Base-by-base conservation (phyloP, 2,329 filamentous ascomycete species). In the Fusarium buharicum region DNA sequence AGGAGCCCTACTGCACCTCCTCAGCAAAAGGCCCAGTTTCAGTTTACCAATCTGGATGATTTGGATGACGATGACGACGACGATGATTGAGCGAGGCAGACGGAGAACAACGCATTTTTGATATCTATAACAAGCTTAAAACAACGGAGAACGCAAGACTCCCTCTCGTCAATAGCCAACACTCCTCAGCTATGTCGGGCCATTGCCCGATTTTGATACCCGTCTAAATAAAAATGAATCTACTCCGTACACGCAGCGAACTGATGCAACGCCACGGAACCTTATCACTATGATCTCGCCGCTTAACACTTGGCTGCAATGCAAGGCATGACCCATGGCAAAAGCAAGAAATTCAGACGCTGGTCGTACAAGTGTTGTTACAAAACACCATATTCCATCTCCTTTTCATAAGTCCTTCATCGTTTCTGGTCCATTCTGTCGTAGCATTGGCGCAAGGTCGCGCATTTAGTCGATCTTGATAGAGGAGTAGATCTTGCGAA, bases 401-500 rank as follows among this genome's bases (percentile, higher is more conserved):
- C 63, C 53, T 50, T 41, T 46, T 70, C 59, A 64, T 68, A 56
- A 69, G 49, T 44, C 51, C 45, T 50, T 51, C 44, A 48, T 69
- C 55, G 27, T 53, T 46, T 38, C 39, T 46, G 37, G 27, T 41
- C 50, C 51, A 39, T 59, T 38, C 20, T 45, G 37, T 39, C 59
- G 34, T 49, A 36, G 20, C 37, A 41, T 50, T 31, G 44, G 39
- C 22, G 38, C 7, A 18, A 16, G 20, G 16, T 8, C 14, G 31
- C 38, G 30, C 37, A 4, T 56, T 76, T 80, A 99, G 75, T 99
- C 95, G 65, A 99, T 93, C 82, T 99, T 99, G 80, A 99, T 96
- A n/a, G 93, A 97, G 20, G 87, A 82, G 76, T 99, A 99, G 60
- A 99, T 99, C 76, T 91, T 94, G 67, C 91, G 87, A 49, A 96